These are phyloP conservation scores for Sisymbrium altissimum DNA, from an alignment of 345 rosid species.

Conservation along the genomic window DNA sequence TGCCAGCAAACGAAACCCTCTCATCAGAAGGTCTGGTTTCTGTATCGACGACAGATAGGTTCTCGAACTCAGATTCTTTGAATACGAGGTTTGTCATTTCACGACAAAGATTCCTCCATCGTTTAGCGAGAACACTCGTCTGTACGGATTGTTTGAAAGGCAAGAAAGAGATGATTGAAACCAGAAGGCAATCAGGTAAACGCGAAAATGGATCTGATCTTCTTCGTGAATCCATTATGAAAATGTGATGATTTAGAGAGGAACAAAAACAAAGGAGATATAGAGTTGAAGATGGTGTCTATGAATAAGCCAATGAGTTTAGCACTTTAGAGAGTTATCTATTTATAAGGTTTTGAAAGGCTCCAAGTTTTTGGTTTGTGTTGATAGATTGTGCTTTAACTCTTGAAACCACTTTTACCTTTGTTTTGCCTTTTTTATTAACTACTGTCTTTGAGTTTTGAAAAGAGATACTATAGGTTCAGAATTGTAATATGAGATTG, in stretches of 20 bases:
- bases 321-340: background rate
- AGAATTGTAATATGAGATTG: background rate
- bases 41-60: background rate
- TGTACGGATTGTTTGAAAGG: slow-evolving; percentile 19
- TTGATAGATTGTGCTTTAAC: background rate
- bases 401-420: background rate
- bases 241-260: background rate
- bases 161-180: background rate
- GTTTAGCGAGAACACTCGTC: slow-evolving; percentile 14
- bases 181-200: slow-evolving; percentile 6
- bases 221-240: background rate
- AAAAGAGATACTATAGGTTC: background rate
- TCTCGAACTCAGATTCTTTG: slow-evolving; percentile 13
- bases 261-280: background rate
- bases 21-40: background rate
- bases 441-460: background rate
- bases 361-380: background rate
- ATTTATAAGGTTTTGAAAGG: slow-evolving; percentile 2
- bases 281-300: background rate
- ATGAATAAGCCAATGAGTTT: background rate
- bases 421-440: background rate
- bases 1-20: background rate
- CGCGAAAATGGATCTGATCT: background rate
- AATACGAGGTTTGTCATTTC: slow-evolving; percentile 3
- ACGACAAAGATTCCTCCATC: slow-evolving; percentile 13